Evolutionary conservation across 305 asterid genomes (phyloP), one percentile per base, ranked within the genome.

Genomic region (Solanum aculeatissimum): DNA sequence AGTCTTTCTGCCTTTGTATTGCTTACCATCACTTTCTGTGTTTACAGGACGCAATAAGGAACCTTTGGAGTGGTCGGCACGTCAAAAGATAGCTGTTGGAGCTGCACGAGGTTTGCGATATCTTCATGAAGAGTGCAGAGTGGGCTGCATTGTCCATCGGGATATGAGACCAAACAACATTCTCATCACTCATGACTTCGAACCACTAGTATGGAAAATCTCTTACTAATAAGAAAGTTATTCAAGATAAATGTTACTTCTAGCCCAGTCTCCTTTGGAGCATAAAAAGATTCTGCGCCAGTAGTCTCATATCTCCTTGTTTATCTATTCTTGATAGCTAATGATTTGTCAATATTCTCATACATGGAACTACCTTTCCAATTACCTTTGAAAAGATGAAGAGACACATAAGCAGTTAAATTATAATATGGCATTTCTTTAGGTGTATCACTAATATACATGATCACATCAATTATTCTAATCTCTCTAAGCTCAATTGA

Each of bases 71-170:
- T 92, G 95, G 95, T 84, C 74, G 68, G 88, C 35, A 18, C 89
- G 94, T 35, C 87, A 84, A 70, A 87, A 89, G 53, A 89, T 91
- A 78, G 95, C 94, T 29, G 60, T 92, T 85, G 95, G 93, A 57
- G 90, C 89, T 77, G 95, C 95, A 69, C 91, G 90, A 86, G 95
- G 93, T 82, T 84, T 92, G 86, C 89, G 91, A 70, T 92, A 85
- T 80, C 90, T 92, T 23, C 95, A 91, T 57, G 93, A 92, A 80
- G 92, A 90, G 86, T 92, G 92, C 83, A 89, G 90, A 19, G 92
- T 89, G 45, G 87, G 91, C 40, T 92, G 93, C 53, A 88, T 91
- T 84, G 82, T 92, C 55, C 94, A 92, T 55, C 84, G 88, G 54
- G 90, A 89, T 62, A 53, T 91, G 88, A 81, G 92, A 85, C 94